A percentile compares a stretch with the other conserved stretches of the same genome.
Evolutionary conservation across 352 stramenopile species (phyloP).

Genomic region (Pythium utonaiense): DNA sequence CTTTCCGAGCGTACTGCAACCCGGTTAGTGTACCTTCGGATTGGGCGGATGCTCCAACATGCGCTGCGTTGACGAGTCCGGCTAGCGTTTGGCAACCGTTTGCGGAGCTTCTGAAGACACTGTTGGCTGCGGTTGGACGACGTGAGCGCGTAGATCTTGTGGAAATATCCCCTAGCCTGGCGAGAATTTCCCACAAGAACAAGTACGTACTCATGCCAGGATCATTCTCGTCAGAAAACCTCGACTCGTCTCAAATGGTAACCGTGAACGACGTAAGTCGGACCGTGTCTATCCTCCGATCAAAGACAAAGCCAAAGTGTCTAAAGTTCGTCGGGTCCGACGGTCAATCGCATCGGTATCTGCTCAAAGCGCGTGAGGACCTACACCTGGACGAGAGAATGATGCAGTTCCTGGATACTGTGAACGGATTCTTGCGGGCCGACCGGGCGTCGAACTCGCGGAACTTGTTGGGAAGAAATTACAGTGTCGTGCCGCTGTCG

Average conservation of each 20-base stretch:
- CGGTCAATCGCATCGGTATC: constrained; percentile 66
- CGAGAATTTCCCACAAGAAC: constrained; percentile 35
- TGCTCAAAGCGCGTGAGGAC: constrained; percentile 87
- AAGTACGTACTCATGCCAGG: constrained; percentile 59
- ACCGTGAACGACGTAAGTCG: constrained; percentile 17
- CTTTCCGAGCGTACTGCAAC: constrained; percentile 44
- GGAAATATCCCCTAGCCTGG: constrained; percentile 73
- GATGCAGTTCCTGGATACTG: constrained; percentile 84
- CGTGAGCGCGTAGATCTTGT: constrained; percentile 52
- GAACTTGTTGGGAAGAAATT: constrained; percentile 53
- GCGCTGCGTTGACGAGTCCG: not conserved
- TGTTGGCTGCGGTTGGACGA: constrained; percentile 38
- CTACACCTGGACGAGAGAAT: constrained; percentile 87
- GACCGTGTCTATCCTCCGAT: constrained; percentile 59
- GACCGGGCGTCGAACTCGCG: constrained; percentile 39
- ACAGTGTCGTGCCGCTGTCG: constrained; percentile 78
- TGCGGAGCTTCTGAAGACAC: constrained; percentile 61
- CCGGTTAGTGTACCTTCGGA: constrained; percentile 15
- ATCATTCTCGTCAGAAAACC: constrained; percentile 9
- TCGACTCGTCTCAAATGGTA: not conserved
- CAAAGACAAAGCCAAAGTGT: constrained; percentile 87
- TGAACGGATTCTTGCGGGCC: constrained; percentile 66
- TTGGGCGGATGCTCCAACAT: not conserved
- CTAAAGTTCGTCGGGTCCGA: constrained; percentile 76
- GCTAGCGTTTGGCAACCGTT: constrained; percentile 63